Base-by-base conservation (phyloP, 495 filamentous ascomycete genomes). In the Xylaria castorea region DNA sequence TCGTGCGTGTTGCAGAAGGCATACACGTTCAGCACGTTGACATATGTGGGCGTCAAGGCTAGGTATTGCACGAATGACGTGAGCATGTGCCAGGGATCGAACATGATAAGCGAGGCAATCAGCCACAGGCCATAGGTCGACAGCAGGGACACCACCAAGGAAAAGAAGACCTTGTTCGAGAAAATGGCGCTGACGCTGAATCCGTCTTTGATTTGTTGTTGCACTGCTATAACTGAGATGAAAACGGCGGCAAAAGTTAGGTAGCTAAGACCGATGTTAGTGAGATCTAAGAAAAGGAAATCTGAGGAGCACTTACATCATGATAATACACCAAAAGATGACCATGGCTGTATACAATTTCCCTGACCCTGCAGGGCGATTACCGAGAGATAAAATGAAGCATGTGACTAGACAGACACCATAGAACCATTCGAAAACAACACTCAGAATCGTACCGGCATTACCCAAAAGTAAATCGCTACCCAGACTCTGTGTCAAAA, bases 21-120 rank as follows among this genome's bases (percentile, higher is more conserved):
- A 81, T 98, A 98, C 74, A 98, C 94, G 84, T 98, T 97, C 75
- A 98, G 90, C 68, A 97, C 93, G 81, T 97, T 97, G 85, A 97
- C 94, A 83, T 97, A 98, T 16, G 94, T 97, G 0, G 95, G 95
- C 0, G 95, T 97, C 62, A 99, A 88, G 48, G 98, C 89, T 70
- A 99, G 90, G 81, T 99, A 99, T 89, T 99, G 97, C 61, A 98
- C 84, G 82, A 98, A 94, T 44, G 89, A 93, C 36, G 96, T 99
- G 83, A 97, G 88, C 93, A 99, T 97, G 82, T 99, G 97, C 95
- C 95, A 99, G 2, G 97, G 97, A 80, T 99, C 97, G 81, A 99
- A 91, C 89, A 98, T 98, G 75, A 98, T 87, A 73, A 99, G 88
- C 16, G 94, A 97, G 5, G 93, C 91, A 50, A 98, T 80, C 65